Base-by-base conservation (phyloP, 208 protist species). In the Leishmania arabica region DNA sequence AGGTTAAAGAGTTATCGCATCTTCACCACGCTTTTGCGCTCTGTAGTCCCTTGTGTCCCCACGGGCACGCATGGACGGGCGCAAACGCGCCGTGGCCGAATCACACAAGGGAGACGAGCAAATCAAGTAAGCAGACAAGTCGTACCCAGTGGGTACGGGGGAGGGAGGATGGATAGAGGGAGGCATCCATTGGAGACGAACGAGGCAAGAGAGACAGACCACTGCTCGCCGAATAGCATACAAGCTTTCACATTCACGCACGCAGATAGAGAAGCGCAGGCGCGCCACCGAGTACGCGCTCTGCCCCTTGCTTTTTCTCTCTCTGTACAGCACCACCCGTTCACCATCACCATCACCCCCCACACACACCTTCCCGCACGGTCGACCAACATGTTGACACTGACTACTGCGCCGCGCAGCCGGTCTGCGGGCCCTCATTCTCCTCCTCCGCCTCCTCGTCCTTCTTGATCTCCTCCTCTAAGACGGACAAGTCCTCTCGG, bases 371-470 rank as follows among this genome's bases (percentile, higher is more conserved):
- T 76, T 31, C 47, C 8, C 13, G 47, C 24, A 40, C 21, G 7
- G 37, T 15, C 42, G 17, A 49, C 21, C 5, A 42, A 31, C 40
- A 47, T 47, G 66, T n/a, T 7, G 24, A 71, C 40, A 13, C 21
- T 11, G 6, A 34, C 58, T 84, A 96, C 78, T 96, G 93, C 60
- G 83, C 60, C 6, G 86, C 69, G 76, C 93, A 96, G 11, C 85
- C 88, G 7, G 80, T 75, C 24, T 73, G 72, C 56, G 58, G 79
- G n/a, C 80, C 88, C 47, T 88, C 84, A 13, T 89, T 88, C 37
- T 90, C 89, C 9, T 92, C 90, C 19, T 90, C 86, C 2, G 71
- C 85, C n/a, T 93, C 90, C 31, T 89, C 86, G 31, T 91, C 89
- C 82, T 91, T 92, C 60, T 74, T 84, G 60, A 83, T 79, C 66